Conservation (phyloP, 1,284 basidiomycete genomes). For the Trametes versicolor region DNA sequence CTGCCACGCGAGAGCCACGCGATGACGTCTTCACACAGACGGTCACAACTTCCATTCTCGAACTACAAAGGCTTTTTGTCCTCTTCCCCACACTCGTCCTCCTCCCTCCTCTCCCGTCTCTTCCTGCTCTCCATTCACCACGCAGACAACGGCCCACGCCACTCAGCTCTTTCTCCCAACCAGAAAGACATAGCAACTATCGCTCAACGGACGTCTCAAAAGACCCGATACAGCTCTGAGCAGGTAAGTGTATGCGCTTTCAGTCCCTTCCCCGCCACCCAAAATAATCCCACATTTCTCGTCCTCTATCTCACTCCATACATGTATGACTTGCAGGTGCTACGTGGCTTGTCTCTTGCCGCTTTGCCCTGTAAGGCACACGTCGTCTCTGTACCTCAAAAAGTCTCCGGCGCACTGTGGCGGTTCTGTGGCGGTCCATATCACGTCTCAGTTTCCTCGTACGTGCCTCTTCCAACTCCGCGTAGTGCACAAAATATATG, state of each 20-base stretch:
- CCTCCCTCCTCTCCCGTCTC: slow-evolving; percentile 1
- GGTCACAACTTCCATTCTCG: slow-evolving; percentile 24
- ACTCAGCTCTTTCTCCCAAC: neutral
- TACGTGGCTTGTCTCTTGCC: neutral
- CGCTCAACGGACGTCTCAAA: neutral
- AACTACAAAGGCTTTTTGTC: slow-evolving; percentile 15
- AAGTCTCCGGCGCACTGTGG: neutral
- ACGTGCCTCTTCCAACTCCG: neutral
- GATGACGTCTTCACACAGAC: slow-evolving; percentile 20
- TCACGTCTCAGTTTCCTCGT: neutral
- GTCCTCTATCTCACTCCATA: neutral
- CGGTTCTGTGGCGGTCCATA: neutral
- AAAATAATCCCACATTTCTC: neutral
- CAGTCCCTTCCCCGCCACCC: too few species aligned
- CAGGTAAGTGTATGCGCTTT: neutral
- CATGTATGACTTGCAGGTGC: neutral
- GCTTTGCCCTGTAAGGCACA: neutral
- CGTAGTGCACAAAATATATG: too few species aligned
- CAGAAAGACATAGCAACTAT: neutral
- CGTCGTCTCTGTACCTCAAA: neutral
- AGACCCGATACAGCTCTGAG: neutral
- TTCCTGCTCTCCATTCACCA: neutral
- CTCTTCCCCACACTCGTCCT: neutral
- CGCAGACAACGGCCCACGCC: neutral
- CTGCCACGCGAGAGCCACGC: slow-evolving; percentile 22